A percentile compares a stretch with the other conserved stretches of the same genome.
These are phyloP conservation scores for Rhizopus microsporus DNA, from an alignment of 371 early-diverging fungal genomes.

Conservation along the genomic window DNA sequence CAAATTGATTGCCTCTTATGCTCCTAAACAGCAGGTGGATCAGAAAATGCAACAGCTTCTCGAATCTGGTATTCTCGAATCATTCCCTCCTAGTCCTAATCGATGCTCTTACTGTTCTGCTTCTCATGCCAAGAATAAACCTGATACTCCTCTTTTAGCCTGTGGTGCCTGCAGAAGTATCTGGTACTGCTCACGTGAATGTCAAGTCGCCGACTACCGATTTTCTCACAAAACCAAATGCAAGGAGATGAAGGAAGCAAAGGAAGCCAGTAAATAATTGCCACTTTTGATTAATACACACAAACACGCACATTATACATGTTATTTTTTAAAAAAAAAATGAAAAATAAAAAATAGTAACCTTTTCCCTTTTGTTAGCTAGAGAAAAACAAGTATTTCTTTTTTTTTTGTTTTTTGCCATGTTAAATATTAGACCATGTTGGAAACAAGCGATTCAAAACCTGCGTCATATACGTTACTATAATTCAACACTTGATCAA, in stretches of 20 bases:
- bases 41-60: slow-evolving; percentile 46
- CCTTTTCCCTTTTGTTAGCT: background rate
- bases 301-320: too few relatives aligned
- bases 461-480: too few relatives aligned
- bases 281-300: too few relatives aligned
- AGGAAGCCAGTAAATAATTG: background rate
- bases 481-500: too few relatives aligned
- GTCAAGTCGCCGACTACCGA: slow-evolving; percentile 62
- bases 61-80: slow-evolving; percentile 44
- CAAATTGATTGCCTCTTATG: slow-evolving; percentile 31
- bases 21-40: slow-evolving; percentile 37
- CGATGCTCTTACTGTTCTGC: slow-evolving; percentile 61
- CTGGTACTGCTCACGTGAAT: slow-evolving; percentile 66
- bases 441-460: background rate
- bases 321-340: too few relatives aligned
- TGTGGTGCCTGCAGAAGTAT: slow-evolving; percentile 65
- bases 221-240: slow-evolving; percentile 53
- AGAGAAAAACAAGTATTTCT: too few relatives aligned
- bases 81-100: slow-evolving; percentile 45
- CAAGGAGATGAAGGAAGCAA: slow-evolving; percentile 26
- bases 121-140: slow-evolving; percentile 47
- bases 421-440: background rate
- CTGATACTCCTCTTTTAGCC: slow-evolving; percentile 54
- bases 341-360: too few relatives aligned
- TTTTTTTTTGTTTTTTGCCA: too few relatives aligned